Evolutionary conservation across 1,284 basidiomycete genomes (phyloP).

Genomic region (Clitocybe nebularis): DNA sequence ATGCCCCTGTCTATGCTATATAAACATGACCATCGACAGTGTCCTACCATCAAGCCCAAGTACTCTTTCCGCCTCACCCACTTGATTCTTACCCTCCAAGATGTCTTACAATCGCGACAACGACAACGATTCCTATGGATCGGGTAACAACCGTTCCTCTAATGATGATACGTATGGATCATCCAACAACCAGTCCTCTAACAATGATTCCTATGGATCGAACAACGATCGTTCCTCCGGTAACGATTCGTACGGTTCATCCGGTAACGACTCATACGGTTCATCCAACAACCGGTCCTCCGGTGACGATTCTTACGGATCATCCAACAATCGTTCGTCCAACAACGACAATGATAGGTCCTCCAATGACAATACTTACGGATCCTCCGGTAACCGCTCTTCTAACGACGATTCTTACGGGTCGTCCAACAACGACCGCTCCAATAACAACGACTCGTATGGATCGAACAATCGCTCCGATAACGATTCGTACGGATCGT

Average conservation of each 20-base stretch:
- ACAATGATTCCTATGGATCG: conserved; percentile 13
- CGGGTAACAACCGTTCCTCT: conserved; percentile 12
- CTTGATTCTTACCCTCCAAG: neutral
- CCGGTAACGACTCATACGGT: conserved; percentile 18
- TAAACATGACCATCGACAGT: neutral
- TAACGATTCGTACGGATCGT: conserved; percentile 19
- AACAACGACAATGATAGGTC: conserved; percentile 16
- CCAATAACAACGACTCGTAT: conserved; percentile 7
- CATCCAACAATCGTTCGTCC: conserved; percentile 11
- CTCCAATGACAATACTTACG: conserved; percentile 21
- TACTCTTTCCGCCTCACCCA: neutral
- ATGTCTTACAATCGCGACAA: conserved; percentile 18
- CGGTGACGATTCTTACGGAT: conserved; percentile 18
- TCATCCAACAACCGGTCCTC: conserved; percentile 16
- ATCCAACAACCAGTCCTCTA: conserved; percentile 12
- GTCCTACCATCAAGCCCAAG: neutral
- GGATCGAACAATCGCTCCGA: neutral
- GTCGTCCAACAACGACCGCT: conserved; percentile 9
- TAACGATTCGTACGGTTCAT: conserved; percentile 20
- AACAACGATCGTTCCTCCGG: conserved; percentile 16
- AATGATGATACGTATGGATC: conserved; percentile 9
- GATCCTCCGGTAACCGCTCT: conserved; percentile 12
- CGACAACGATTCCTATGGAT: conserved; percentile 12
- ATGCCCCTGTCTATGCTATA: neutral
- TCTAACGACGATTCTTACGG: conserved; percentile 12